phyloP scores from a whole-genome alignment of 306 rosid species.

The Gastrolobium bilobum region DNA sequence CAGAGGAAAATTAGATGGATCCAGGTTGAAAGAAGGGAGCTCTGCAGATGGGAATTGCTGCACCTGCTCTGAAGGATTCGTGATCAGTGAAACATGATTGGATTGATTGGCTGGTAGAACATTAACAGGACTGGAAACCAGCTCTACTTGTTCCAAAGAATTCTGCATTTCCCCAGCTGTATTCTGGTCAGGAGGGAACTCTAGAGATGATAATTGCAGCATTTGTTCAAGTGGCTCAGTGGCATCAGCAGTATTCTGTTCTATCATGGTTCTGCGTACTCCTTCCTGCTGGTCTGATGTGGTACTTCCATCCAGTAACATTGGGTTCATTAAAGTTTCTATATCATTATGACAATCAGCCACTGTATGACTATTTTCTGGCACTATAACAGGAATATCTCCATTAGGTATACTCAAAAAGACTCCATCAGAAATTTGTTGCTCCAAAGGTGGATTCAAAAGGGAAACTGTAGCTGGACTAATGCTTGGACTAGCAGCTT shows the following conservation, averaged over 20 bases:
- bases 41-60: slow-evolving; percentile 48
- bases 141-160: slow-evolving; percentile 41
- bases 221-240: slow-evolving; percentile 49
- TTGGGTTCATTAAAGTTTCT: slow-evolving; percentile 34
- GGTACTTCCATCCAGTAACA: slow-evolving; percentile 48
- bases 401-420: slow-evolving; percentile 28
- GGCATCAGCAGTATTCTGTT: slow-evolving; percentile 46
- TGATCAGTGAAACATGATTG: slow-evolving; percentile 36
- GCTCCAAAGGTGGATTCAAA: slow-evolving; percentile 45
- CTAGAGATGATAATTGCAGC: slow-evolving; percentile 48
- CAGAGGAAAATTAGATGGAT: slow-evolving; percentile 34
- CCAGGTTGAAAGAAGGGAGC: slow-evolving; percentile 34
- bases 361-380: slow-evolving; percentile 48
- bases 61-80: slow-evolving; percentile 48
- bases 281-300: slow-evolving; percentile 55
- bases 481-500: slow-evolving; percentile 42
- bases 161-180: slow-evolving; percentile 41
- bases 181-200: slow-evolving; percentile 47
- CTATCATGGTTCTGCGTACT: slow-evolving; percentile 41
- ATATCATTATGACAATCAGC: slow-evolving; percentile 45
- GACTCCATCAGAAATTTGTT: slow-evolving; percentile 46
- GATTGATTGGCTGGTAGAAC: slow-evolving; percentile 41
- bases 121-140: slow-evolving; percentile 38
- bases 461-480: slow-evolving; percentile 34
- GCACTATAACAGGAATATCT: slow-evolving; percentile 44